phyloP scores from a whole-genome alignment of 371 early-diverging fungal genomes.

The Mortierella sp. region DNA sequence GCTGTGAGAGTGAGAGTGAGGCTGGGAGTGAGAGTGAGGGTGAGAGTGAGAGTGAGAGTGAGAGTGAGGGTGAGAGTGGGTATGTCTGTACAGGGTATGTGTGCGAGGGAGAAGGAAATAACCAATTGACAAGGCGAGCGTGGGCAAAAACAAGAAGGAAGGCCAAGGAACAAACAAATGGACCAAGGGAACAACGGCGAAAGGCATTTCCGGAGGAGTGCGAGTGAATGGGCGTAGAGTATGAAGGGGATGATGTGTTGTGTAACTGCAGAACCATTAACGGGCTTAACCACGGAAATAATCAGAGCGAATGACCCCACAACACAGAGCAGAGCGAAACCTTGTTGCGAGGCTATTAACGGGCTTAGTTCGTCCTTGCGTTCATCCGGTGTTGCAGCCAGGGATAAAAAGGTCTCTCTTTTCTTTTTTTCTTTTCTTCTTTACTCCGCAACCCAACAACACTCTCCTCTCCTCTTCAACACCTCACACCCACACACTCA shows the following conservation, averaged over 20 bases:
- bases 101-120: not conserved
- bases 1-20: no score
- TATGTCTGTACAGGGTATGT: not conserved
- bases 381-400: not conserved
- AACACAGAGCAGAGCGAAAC: not conserved
- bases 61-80: not conserved
- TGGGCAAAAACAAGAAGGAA: not conserved
- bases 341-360: not conserved
- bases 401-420: not conserved
- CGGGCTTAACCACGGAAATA: not conserved
- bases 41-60: no score
- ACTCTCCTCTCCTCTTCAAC: not conserved
- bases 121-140: not conserved
- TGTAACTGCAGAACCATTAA: not conserved
- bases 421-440: not conserved
- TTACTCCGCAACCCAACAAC: not conserved
- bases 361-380: not conserved
- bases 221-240: not conserved
- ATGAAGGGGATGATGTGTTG: not conserved
- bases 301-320: not conserved
- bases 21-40: no score
- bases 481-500: not conserved
- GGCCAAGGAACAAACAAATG: not conserved
- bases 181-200: not conserved
- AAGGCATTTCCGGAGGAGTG: slow-evolving; percentile 12